These are phyloP conservation scores for Trifolium pratense DNA, from an alignment of 306 rosid species.

Conservation along the genomic window DNA sequence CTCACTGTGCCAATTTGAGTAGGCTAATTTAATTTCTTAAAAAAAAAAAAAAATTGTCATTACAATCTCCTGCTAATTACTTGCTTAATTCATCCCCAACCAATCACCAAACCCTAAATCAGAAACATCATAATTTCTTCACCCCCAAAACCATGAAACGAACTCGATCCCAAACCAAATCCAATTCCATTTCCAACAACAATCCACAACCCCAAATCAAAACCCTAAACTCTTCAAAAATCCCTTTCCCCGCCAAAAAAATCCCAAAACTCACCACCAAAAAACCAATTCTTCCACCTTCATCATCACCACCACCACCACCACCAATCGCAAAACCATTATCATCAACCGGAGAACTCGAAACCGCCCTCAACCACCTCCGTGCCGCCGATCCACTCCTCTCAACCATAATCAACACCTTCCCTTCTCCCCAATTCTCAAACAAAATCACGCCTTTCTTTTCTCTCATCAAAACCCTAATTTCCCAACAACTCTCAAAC, in stretches of 20 bases:
- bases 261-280: slow-evolving; percentile 39
- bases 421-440: slow-evolving; percentile 45
- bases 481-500: slow-evolving; percentile 78
- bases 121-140: background rate
- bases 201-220: slow-evolving; percentile 10
- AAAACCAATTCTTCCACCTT: background rate
- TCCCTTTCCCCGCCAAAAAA: slow-evolving; percentile 63
- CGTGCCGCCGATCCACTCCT: slow-evolving; percentile 62
- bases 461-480: slow-evolving; percentile 61
- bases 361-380: slow-evolving; percentile 61
- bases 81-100: too few species aligned
- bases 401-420: slow-evolving; percentile 51
- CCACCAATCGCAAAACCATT: slow-evolving; percentile 43
- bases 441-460: slow-evolving; percentile 53
- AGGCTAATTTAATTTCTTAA: too few species aligned
- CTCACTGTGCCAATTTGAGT: too few species aligned
- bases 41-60: too few species aligned
- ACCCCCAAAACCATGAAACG: slow-evolving; percentile 37
- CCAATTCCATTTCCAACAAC: slow-evolving; percentile 1
- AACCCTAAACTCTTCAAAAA: slow-evolving; percentile 49
- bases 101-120: too few species aligned
- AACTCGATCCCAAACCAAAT: slow-evolving; percentile 46
- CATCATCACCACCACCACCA: background rate
- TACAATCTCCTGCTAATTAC: too few species aligned
- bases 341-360: slow-evolving; percentile 49